Conservation (phyloP, 2,329 filamentous ascomycete genomes). For the Hypoxylon sp. region DNA sequence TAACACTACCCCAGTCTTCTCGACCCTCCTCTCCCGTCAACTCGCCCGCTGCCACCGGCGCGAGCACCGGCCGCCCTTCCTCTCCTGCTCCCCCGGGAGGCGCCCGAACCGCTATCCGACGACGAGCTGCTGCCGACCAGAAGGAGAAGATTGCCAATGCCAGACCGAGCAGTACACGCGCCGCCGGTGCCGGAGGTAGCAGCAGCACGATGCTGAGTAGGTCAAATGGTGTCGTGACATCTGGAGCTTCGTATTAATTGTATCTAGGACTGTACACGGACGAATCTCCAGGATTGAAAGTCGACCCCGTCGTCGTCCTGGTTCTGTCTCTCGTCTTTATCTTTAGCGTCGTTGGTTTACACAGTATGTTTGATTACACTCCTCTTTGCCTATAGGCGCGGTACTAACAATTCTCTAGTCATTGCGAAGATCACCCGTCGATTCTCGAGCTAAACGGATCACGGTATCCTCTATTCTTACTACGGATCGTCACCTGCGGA, state of each 20-base stretch:
- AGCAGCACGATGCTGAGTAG: slow-evolving; percentile 98
- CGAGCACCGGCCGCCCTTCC: slow-evolving; percentile 77
- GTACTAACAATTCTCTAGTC: slow-evolving; percentile 62
- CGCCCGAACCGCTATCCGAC: slow-evolving; percentile 92
- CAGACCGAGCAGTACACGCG: slow-evolving; percentile 88
- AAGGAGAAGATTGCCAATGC: slow-evolving; percentile 97
- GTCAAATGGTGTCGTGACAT: slow-evolving; percentile 48
- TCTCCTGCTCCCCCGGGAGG: slow-evolving; percentile 92
- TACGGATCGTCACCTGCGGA: slow-evolving; percentile 3
- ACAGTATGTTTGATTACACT: slow-evolving; percentile 72
- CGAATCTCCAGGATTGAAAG: slow-evolving; percentile 95
- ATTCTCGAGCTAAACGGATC: slow-evolving; percentile 69
- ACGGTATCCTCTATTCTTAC: slow-evolving; percentile 12
- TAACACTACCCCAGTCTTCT: slow-evolving; percentile 57
- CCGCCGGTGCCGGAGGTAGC: slow-evolving; percentile 93
- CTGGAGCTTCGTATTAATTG: slow-evolving; percentile 38
- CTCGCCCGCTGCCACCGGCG: slow-evolving; percentile 68
- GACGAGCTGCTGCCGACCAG: slow-evolving; percentile 94
- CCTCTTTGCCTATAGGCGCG: neutral
- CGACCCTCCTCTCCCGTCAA: slow-evolving; percentile 67
- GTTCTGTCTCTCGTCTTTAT: slow-evolving; percentile 98
- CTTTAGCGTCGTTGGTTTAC: slow-evolving; percentile 95
- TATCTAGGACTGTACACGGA: slow-evolving; percentile 88
- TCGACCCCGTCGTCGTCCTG: slow-evolving; percentile 96
- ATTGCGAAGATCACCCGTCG: slow-evolving; percentile 94